Evolutionary conservation across 306 rosid genomes (phyloP), one percentile per base, ranked within the genome.

Genomic region (Cicer yamashitae): DNA sequence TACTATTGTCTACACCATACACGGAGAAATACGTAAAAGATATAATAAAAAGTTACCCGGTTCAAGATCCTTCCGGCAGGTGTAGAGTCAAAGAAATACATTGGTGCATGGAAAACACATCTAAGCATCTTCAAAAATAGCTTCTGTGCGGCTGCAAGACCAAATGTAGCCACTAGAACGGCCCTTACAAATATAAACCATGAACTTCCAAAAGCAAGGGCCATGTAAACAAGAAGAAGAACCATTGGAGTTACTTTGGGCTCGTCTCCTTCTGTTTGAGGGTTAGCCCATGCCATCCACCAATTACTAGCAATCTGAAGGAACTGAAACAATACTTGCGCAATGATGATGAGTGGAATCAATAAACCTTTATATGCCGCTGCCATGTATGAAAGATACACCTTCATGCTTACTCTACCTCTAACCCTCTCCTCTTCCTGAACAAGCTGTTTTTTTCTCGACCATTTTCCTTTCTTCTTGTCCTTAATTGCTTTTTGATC

Each of bases 251-350:
- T 85, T 79, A 87, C 94, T 92, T 89, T 96, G 38, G 99, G 90
- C 70, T 74, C 79, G 68, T 87, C 99, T 79, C 98, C 97, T 87
- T 85, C 92, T 12, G 98, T 96, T 88, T 92, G 99, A 79, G 99
- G 99, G 87, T 96, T 96, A 56, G 99, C 99, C 99, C 98, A 96
- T 41, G 99, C 99, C 99, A 96, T 96, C 99, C 99, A 96, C 99
- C 99, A 96, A 83, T 88, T 96, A 74, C 99, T 92, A 72, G 99
- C 97, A 83, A 96, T 96, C 87, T 96, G 99, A 82, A 96, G 99
- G 88, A 96, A 96, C 82, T 96, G 99, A 89, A 96, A 96, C 37
- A 89, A 71, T 59, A 86, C 40, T 86, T 96, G 99, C 11, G 99
- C 97, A 54, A 90, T 70, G 60, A 96, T 89, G 78, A 96, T 96